Conservation (phyloP, 306 rosid genomes). For the Quercus aquifolioides region DNA sequence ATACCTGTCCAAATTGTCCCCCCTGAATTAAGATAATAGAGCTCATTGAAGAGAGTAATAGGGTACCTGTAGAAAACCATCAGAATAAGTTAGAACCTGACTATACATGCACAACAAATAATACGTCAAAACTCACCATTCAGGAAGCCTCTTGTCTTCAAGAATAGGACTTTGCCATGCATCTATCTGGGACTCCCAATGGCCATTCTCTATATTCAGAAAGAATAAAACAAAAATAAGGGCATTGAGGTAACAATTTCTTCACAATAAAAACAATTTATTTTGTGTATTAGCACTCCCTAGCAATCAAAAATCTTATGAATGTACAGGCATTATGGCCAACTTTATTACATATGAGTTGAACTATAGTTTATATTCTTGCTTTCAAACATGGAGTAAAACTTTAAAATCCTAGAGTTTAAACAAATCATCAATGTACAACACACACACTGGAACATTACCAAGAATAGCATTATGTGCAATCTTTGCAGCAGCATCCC, state of each 20-base stretch:
- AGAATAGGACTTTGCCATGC: conserved; percentile 95
- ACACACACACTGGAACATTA: conserved; percentile 25
- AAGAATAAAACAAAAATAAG: not conserved
- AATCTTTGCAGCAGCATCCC: conserved; percentile 81
- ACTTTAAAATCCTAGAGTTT: not conserved
- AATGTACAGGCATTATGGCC: conserved; percentile 8
- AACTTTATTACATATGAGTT: conserved; percentile 7
- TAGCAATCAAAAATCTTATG: conserved; percentile 1
- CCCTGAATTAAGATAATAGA: conserved; percentile 85
- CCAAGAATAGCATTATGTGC: conserved; percentile 89
- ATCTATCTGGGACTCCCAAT: conserved; percentile 88
- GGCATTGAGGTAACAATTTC: not conserved
- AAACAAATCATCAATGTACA: not conserved
- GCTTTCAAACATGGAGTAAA: conserved; percentile 8
- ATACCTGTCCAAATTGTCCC: conserved; percentile 96
- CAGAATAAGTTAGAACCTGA: conserved; percentile 23
- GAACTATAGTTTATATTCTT: conserved; percentile 5
- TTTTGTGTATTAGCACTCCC: conserved; percentile 10
- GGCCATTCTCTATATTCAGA: conserved; percentile 48
- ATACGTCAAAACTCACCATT: conserved; percentile 62
- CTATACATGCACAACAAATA: conserved; percentile 6
- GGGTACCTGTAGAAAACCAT: conserved; percentile 71
- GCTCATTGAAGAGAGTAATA: conserved; percentile 85
- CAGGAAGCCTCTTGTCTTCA: conserved; percentile 88
- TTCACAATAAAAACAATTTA: not conserved